Conservation (phyloP, 257 asterid genomes). For the Datura wrightii region DNA sequence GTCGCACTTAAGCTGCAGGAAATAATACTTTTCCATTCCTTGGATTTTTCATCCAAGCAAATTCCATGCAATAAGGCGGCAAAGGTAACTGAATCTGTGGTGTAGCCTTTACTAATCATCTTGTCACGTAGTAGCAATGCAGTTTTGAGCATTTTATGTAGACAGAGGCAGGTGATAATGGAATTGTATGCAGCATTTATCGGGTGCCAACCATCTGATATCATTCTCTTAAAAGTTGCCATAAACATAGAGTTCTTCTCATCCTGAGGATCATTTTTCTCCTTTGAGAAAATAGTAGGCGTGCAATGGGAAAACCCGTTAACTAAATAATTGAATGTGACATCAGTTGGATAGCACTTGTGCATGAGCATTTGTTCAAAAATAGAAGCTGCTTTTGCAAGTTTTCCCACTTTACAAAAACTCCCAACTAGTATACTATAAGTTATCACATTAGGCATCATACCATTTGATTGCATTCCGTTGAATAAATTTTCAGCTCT, state of each 20-base stretch:
- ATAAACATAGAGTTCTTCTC: conserved; percentile 56
- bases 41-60: conserved; percentile 67
- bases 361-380: conserved; percentile 77
- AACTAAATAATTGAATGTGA: conserved; percentile 76
- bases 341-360: conserved; percentile 78
- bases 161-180: conserved; percentile 69
- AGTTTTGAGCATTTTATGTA: conserved; percentile 60
- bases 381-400: conserved; percentile 62
- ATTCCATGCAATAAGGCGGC: conserved; percentile 72
- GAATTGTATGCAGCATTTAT: conserved; percentile 73
- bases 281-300: conserved; percentile 30
- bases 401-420: conserved; percentile 71
- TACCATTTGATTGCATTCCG: conserved; percentile 60
- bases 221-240: conserved; percentile 54
- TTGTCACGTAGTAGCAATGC: conserved; percentile 62
- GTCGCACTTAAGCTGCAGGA: conserved; percentile 48
- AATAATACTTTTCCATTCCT: conserved; percentile 72
- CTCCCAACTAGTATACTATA: conserved; percentile 75
- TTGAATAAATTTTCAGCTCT: conserved; percentile 63
- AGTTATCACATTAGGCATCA: conserved; percentile 85
- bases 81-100: conserved; percentile 57
- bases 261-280: conserved; percentile 32
- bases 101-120: conserved; percentile 55
- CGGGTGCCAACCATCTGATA: conserved; percentile 66
- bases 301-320: conserved; percentile 65